Conservation (phyloP, 768 basidiomycete genomes). For the Dendrothele bispora region DNA sequence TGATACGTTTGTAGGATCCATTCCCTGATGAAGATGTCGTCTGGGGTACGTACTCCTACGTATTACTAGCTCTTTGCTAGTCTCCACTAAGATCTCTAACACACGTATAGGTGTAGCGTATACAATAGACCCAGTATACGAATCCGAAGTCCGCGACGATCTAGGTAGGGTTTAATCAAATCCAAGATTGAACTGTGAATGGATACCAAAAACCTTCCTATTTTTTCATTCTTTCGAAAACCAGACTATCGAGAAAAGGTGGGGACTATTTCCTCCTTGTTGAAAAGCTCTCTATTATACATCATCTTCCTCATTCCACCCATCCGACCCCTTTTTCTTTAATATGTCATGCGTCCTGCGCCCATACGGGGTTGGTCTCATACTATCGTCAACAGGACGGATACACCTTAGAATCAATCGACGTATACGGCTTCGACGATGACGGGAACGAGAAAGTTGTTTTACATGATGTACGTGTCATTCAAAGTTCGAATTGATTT, state of each 20-base stretch:
- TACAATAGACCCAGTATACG: constrained; percentile 78
- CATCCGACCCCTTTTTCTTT: no score
- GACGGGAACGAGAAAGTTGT: constrained; percentile 53
- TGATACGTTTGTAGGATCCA: constrained; percentile 46
- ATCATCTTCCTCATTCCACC: not conserved
- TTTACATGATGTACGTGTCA: constrained; percentile 51
- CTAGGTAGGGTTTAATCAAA: constrained; percentile 53
- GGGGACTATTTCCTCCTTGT: constrained; percentile 1
- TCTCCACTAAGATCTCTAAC: no score
- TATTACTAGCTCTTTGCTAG: no score
- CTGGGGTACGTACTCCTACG: constrained; percentile 64
- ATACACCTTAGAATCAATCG: constrained; percentile 79
- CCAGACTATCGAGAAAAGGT: constrained; percentile 88
- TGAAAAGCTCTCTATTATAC: not conserved
- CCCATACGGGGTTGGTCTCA: no score
- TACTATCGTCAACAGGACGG: no score
- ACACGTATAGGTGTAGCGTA: constrained; percentile 87
- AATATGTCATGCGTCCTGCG: no score
- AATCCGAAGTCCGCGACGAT: constrained; percentile 77
- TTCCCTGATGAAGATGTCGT: constrained; percentile 76
- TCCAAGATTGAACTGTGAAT: not conserved
- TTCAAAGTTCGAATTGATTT: not conserved
- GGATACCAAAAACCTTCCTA: not conserved
- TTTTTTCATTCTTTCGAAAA: no score
- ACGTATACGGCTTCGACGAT: constrained; percentile 62